Conservation (phyloP, 139 green algal species). For the Auxenochlorella protothecoides region DNA sequence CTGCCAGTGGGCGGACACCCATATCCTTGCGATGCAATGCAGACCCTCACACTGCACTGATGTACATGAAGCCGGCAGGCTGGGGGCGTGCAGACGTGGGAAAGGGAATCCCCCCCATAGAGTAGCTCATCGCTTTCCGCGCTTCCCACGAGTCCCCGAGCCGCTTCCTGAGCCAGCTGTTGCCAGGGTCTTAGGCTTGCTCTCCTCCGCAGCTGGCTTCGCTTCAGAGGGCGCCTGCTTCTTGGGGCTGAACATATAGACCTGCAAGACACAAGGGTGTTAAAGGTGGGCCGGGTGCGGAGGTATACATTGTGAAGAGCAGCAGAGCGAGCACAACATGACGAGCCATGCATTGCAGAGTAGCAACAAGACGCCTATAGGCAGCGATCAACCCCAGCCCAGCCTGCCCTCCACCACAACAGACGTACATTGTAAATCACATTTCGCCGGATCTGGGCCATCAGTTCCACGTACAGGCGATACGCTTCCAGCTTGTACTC, state of each 20-base stretch:
- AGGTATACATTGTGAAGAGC: too few species aligned
- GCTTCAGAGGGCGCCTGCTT: too few species aligned
- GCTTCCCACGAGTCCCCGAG: too few species aligned
- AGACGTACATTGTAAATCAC: constrained; percentile 97
- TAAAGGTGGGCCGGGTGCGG: neutral
- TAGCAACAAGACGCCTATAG: neutral
- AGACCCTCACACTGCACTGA: too few species aligned
- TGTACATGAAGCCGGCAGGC: too few species aligned
- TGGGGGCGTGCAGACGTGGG: too few species aligned
- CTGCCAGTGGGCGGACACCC: too few species aligned
- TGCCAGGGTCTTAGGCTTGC: constrained; percentile 2
- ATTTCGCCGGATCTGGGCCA: constrained; percentile 84
- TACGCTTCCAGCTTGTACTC: constrained; percentile 99
- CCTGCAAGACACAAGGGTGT: neutral
- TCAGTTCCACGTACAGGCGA: constrained; percentile 79
- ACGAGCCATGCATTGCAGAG: neutral
- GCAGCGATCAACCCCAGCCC: neutral
- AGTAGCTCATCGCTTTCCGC: too few species aligned
- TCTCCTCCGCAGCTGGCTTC: constrained; percentile 8
- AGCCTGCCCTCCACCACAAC: constrained; percentile 32
- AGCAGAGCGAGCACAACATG: neutral
- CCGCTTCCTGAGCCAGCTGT: too few species aligned
- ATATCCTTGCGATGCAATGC: too few species aligned
- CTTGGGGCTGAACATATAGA: constrained; percentile 7
- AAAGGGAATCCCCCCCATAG: too few species aligned